These are phyloP conservation scores for Abrus precatorius DNA, from an alignment of 306 rosid species.

Conservation along the genomic window DNA sequence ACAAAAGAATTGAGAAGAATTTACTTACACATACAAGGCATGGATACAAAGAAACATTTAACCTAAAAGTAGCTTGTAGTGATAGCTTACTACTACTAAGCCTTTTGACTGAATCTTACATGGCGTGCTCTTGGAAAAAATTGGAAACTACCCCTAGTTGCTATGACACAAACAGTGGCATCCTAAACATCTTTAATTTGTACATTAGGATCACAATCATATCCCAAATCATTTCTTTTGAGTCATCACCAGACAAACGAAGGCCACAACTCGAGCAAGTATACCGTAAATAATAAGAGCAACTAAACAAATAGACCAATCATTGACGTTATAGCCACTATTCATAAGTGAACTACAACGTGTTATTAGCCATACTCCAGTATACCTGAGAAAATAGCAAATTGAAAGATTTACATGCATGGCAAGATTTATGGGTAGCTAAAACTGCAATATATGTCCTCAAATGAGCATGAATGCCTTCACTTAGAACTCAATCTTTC, in stretches of 20 bases:
- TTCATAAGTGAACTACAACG: conserved; percentile 72
- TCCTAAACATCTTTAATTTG: conserved; percentile 36
- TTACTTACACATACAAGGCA: conserved; percentile 23
- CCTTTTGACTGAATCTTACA: conserved; percentile 27
- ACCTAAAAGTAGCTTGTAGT: conserved; percentile 17
- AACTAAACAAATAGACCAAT: conserved; percentile 65
- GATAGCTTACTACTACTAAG: conserved; percentile 18
- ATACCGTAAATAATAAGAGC: conserved; percentile 62
- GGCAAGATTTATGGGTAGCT: neutral
- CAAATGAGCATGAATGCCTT: neutral
- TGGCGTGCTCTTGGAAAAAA: conserved; percentile 1
- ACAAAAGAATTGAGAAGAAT: conserved; percentile 9
- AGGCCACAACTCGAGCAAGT: conserved; percentile 60
- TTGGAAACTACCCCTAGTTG: conserved; percentile 38
- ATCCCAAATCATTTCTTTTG: conserved; percentile 43
- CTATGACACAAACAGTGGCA: conserved; percentile 10
- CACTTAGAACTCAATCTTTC: no score
- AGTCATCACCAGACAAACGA: conserved; percentile 45
- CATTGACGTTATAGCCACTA: conserved; percentile 65
- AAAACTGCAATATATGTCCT: neutral
- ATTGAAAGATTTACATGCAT: conserved; percentile 18
- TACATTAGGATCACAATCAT: neutral
- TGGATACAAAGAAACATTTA: neutral
- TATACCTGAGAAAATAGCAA: conserved; percentile 62
- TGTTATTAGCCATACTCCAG: conserved; percentile 90